Percentiles rank a stretch among this genome's conserved stretches.
These are phyloP conservation scores for Geranium brycei DNA, from an alignment of 345 rosid species.

Conservation along the genomic window DNA sequence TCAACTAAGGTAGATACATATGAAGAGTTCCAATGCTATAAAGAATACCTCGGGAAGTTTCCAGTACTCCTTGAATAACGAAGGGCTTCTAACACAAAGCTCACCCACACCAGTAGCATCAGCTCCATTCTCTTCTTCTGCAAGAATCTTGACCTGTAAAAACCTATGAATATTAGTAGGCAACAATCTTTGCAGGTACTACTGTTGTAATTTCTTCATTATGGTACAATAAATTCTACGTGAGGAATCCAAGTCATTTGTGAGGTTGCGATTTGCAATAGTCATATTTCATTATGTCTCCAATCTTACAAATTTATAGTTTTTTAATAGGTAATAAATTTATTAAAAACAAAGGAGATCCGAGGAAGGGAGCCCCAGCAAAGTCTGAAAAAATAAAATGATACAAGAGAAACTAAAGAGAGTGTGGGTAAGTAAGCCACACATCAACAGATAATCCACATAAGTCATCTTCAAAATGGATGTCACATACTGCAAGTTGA, in stretches of 20 bases:
- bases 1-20: not conserved
- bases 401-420: too few relatives aligned
- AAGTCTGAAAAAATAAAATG: too few relatives aligned
- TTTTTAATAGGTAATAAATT: too few relatives aligned
- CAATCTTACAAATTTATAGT: not conserved
- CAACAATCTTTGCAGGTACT: not conserved
- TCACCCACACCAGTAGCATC: constrained; percentile 54
- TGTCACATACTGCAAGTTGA: not conserved
- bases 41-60: constrained; percentile 69
- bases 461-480: too few relatives aligned
- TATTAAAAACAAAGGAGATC: too few relatives aligned
- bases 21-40: not conserved
- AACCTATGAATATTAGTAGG: constrained; percentile 7
- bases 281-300: not conserved
- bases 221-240: not conserved
- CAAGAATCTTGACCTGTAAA: constrained; percentile 50
- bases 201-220: not conserved
- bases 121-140: constrained; percentile 40
- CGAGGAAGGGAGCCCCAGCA: too few relatives aligned
- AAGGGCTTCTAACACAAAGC: constrained; percentile 83
- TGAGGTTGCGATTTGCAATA: not conserved
- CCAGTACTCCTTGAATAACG: constrained; percentile 91
- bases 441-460: too few relatives aligned
- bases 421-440: too few relatives aligned
- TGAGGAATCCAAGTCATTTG: not conserved